Evolutionary conservation across 2,329 filamentous ascomycete species (phyloP).

Genomic region (Fusarium paranaense): DNA sequence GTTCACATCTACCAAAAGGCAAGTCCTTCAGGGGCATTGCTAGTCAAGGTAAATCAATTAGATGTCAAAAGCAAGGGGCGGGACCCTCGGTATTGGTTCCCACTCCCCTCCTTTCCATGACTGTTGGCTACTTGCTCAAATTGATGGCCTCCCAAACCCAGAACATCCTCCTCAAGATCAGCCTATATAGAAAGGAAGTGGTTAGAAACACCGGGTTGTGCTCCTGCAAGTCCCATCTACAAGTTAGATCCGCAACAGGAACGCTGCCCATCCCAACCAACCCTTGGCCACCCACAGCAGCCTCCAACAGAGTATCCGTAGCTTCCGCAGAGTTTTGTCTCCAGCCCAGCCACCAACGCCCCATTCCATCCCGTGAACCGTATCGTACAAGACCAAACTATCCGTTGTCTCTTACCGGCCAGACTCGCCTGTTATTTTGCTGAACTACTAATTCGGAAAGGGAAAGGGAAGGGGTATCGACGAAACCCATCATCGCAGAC

Average conservation of each 20-base stretch:
- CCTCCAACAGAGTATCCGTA: constrained; percentile 6
- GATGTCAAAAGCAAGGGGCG: background rate
- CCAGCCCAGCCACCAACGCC: constrained; percentile 31
- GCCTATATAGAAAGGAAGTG: constrained; percentile 9
- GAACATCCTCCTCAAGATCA: background rate
- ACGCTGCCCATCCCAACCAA: constrained; percentile 4
- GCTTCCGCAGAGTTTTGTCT: constrained; percentile 19
- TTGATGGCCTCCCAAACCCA: background rate
- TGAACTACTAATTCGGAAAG: constrained; percentile 25
- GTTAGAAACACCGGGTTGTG: constrained; percentile 11
- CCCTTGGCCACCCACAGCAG: constrained; percentile 1
- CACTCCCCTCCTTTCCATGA: background rate
- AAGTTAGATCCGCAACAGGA: constrained; percentile 21
- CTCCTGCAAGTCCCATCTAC: constrained; percentile 8
- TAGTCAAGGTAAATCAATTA: background rate
- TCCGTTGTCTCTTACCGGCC: constrained; percentile 27
- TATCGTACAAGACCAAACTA: constrained; percentile 29
- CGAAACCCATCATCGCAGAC: constrained; percentile 31
- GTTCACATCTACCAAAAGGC: background rate
- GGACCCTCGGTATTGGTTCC: background rate
- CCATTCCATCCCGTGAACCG: constrained; percentile 32
- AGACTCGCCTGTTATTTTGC: constrained; percentile 15
- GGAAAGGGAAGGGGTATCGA: constrained; percentile 39
- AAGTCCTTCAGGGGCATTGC: background rate
- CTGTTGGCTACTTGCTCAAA: background rate